phyloP scores from a whole-genome alignment of 257 asterid genomes.

The Jaltomata sinuosa region DNA sequence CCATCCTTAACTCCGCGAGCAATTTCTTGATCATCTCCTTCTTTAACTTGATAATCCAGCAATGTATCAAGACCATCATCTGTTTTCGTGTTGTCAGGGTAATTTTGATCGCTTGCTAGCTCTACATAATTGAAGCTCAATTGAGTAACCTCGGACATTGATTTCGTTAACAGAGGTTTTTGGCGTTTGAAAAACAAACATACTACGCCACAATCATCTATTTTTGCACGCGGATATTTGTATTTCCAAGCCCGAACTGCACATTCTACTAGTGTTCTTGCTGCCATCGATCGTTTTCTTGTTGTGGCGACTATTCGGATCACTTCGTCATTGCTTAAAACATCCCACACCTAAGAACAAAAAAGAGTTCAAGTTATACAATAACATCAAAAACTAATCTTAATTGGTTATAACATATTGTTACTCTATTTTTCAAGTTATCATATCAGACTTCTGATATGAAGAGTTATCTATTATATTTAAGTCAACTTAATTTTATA shows the following conservation, averaged over 20 bases:
- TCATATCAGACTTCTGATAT: neutral
- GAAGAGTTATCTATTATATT: too few relatives aligned
- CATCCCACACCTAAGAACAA: slow-evolving; percentile 66
- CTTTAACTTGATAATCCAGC: slow-evolving; percentile 24
- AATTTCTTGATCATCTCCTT: slow-evolving; percentile 8
- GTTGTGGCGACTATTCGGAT: slow-evolving; percentile 51
- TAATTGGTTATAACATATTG: neutral
- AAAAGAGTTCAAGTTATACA: neutral
- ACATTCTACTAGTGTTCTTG: slow-evolving; percentile 42
- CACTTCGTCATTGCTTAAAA: slow-evolving; percentile 58
- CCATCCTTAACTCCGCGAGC: slow-evolving; percentile 1
- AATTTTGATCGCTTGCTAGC: slow-evolving; percentile 12
- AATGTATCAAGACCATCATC: slow-evolving; percentile 78
- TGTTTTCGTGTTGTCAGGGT: slow-evolving; percentile 20
- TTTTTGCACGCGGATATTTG: slow-evolving; percentile 55
- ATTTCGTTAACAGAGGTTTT: slow-evolving; percentile 34
- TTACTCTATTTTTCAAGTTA: neutral
- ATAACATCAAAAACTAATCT: neutral
- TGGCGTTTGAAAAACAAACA: slow-evolving; percentile 59
- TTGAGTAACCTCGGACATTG: slow-evolving; percentile 34
- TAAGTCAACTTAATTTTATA: too few relatives aligned
- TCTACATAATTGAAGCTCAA: slow-evolving; percentile 35
- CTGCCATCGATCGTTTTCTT: slow-evolving; percentile 52
- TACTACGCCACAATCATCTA: slow-evolving; percentile 68
- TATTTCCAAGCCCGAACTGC: slow-evolving; percentile 63